A percentile compares a stretch with the other conserved stretches of the same genome.
phyloP scores from a whole-genome alignment of 371 early-diverging fungal genomes.

The Saksenaea vasiformis region DNA sequence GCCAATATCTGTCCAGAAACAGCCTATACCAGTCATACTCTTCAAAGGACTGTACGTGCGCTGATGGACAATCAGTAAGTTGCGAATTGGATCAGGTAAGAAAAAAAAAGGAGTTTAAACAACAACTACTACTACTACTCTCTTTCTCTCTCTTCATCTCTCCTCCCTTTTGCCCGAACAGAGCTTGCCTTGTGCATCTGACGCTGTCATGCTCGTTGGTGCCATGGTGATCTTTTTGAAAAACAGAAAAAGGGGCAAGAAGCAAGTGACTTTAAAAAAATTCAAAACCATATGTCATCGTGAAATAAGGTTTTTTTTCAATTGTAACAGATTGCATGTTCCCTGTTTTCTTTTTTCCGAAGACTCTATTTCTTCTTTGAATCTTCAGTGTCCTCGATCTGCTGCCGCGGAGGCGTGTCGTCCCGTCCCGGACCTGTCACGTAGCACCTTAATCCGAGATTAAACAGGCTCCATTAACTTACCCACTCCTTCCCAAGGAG shows the following conservation, averaged over 20 bases:
- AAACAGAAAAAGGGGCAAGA: background rate
- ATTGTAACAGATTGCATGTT: background rate
- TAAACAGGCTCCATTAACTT: constrained; percentile 8
- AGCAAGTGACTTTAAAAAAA: background rate
- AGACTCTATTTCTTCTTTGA: background rate
- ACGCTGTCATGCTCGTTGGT: background rate
- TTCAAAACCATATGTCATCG: background rate
- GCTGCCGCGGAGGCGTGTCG: background rate
- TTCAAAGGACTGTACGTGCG: background rate
- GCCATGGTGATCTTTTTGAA: constrained; percentile 1
- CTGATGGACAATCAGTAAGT: background rate
- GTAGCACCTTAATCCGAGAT: background rate
- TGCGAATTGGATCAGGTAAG: background rate
- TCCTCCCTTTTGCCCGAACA: background rate
- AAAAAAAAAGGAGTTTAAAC: background rate
- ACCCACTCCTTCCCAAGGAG: constrained; percentile 89
- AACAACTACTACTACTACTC: too few relatives aligned
- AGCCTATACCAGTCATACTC: background rate
- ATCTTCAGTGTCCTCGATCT: background rate
- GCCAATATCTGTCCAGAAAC: background rate
- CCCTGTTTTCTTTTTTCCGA: constrained; percentile 1
- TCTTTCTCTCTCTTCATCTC: background rate
- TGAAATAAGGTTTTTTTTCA: too few relatives aligned
- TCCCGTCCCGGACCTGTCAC: background rate
- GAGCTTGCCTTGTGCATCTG: constrained; percentile 5